Evolutionary conservation across 108 stramenopile species (phyloP).

Genomic region (Cyclostephanos invisitatus): DNA sequence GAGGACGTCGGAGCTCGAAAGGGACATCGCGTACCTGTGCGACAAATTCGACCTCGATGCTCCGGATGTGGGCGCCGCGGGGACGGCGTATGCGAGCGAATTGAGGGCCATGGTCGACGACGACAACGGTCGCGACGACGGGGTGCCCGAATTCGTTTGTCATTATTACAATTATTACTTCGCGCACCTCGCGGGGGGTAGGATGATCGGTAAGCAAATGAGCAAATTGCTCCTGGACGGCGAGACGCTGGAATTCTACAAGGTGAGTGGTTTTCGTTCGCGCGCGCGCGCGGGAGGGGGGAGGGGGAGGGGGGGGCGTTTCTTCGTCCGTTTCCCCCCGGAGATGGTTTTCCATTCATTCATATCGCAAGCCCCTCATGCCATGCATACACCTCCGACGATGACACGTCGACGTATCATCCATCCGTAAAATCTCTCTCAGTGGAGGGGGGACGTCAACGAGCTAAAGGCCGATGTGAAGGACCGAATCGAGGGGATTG

Average conservation of each 20-base stretch:
- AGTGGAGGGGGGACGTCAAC: constrained; percentile 88
- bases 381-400: too few species aligned
- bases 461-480: constrained; percentile 76
- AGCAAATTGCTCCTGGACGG: constrained; percentile 73
- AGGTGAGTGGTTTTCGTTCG: too few species aligned
- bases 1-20: constrained; percentile 65
- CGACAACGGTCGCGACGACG: constrained; percentile 40
- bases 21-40: constrained; percentile 87
- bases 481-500: constrained; percentile 83
- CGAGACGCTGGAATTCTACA: constrained; percentile 89
- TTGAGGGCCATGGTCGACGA: constrained; percentile 51
- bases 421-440: too few species aligned
- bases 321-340: too few species aligned
- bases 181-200: constrained; percentile 90
- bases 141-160: constrained; percentile 89
- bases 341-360: too few species aligned
- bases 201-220: constrained; percentile 95
- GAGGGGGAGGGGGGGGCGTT: too few species aligned
- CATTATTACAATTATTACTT: constrained; percentile 96
- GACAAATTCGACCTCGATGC: constrained; percentile 56
- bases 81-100: constrained; percentile 61
- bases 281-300: too few species aligned
- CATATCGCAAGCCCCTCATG: too few species aligned
- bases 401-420: too few species aligned
- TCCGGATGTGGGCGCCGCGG: constrained; percentile 58